phyloP scores from a whole-genome alignment of 768 basidiomycete genomes.

The Candolleomyces aberdarensis region DNA sequence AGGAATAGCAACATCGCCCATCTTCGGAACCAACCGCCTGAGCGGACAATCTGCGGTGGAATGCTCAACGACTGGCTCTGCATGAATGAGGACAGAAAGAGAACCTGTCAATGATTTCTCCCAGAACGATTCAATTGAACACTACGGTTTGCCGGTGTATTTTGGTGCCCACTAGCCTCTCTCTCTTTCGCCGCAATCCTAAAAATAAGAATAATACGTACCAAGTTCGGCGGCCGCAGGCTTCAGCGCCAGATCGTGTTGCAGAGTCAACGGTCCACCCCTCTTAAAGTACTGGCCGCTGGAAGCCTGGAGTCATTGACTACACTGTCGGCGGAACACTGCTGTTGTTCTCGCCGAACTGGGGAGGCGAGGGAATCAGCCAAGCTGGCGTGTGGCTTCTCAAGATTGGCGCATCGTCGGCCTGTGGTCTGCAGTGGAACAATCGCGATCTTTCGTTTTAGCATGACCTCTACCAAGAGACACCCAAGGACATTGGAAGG shows the following conservation, averaged over 20 bases:
- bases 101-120: background rate
- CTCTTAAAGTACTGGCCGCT: conserved; percentile 19
- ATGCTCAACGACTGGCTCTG: conserved; percentile 79
- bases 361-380: no score
- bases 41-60: conserved; percentile 36
- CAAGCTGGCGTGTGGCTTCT: no score
- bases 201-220: conserved; percentile 31
- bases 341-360: no score
- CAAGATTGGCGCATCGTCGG: no score
- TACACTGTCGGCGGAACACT: no score
- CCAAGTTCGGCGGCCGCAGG: conserved; percentile 59
- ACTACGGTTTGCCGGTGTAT: conserved; percentile 46
- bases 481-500: no score
- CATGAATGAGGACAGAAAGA: conserved; percentile 76
- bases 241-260: conserved; percentile 71
- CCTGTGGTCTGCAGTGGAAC: no score
- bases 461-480: no score
- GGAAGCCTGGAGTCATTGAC: no score
- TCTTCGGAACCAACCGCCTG: no score
- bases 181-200: conserved; percentile 61
- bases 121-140: background rate
- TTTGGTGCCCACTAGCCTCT: conserved; percentile 82
- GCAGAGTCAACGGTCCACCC: conserved; percentile 77
- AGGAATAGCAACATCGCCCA: no score
- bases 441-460: no score